These are phyloP conservation scores for Starmerella sirachaensis DNA, from an alignment of 805 yeast species.

Conservation along the genomic window DNA sequence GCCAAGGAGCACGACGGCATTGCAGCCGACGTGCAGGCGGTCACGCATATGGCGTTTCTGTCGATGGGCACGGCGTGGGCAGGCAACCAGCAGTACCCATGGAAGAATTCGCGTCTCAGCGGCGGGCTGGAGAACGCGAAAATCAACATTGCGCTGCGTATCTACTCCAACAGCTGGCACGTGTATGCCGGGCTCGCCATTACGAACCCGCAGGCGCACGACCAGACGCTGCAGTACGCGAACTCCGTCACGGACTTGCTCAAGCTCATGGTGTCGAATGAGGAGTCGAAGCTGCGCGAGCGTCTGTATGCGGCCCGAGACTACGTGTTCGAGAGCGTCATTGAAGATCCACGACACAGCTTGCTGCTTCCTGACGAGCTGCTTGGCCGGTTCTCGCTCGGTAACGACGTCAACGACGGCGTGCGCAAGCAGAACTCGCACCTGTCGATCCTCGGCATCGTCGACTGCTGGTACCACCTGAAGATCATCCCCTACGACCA, in stretches of 20 bases:
- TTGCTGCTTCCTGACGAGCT: constrained; percentile 66
- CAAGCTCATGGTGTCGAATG: constrained; percentile 66
- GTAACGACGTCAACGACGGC: constrained; percentile 48
- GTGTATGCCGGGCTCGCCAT: constrained; percentile 96
- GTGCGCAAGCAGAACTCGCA: constrained; percentile 66
- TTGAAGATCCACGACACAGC: constrained; percentile 38
- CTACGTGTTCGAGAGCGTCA: constrained; percentile 60
- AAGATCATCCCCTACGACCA: constrained; percentile 91
- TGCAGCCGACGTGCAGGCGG: constrained; percentile 98
- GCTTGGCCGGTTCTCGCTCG: constrained; percentile 66
- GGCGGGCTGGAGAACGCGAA: constrained; percentile 97
- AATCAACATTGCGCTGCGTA: constrained; percentile 81
- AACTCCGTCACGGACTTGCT: constrained; percentile 71
- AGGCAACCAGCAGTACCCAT: constrained; percentile 70
- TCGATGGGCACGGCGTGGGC: constrained; percentile 98
- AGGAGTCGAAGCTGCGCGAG: constrained; percentile 42
- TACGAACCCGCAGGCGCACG: constrained; percentile 88
- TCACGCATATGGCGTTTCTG: constrained; percentile 92
- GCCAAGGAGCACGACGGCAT: constrained; percentile 89
- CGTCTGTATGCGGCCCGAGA: constrained; percentile 57
- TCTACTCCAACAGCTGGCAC: constrained; percentile 91
- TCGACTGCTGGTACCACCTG: constrained; percentile 80
- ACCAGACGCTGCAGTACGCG: constrained; percentile 81
- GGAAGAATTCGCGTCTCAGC: constrained; percentile 71
- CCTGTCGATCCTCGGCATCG: constrained; percentile 75